A percentile compares a stretch with the other conserved stretches of the same genome.
phyloP scores from a whole-genome alignment of 495 filamentous ascomycete genomes.

The Penicillium canescens region DNA sequence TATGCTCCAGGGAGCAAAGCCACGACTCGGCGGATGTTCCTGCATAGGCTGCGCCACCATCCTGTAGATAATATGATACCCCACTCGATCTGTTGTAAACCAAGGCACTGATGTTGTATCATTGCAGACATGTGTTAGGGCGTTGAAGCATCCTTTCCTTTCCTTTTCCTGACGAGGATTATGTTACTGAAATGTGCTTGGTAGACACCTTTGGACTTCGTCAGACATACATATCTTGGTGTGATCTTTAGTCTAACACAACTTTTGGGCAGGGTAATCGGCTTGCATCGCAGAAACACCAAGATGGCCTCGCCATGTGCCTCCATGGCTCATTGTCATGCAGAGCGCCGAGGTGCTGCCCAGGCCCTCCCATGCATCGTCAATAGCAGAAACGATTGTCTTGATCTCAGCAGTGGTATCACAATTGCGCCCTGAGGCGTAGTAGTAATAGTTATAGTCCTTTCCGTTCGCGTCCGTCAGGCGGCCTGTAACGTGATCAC shows the following conservation, averaged over 20 bases:
- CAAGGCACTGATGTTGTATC: neutral
- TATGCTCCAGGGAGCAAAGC: too few relatives aligned
- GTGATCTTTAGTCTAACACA: neutral
- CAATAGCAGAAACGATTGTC: neutral
- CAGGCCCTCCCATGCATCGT: constrained; percentile 2
- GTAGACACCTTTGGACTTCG: too few relatives aligned
- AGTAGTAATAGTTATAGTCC: constrained; percentile 3
- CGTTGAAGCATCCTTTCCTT: too few relatives aligned
- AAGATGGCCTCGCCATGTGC: constrained; percentile 4
- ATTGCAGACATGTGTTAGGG: neutral
- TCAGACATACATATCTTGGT: neutral
- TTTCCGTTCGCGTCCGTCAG: neutral
- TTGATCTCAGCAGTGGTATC: constrained; percentile 4
- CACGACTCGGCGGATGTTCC: too few relatives aligned
- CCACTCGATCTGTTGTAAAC: neutral
- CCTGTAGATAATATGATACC: too few relatives aligned
- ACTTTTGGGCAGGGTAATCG: neutral
- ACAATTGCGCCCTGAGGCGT: neutral
- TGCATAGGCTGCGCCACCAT: too few relatives aligned
- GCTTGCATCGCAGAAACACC: neutral
- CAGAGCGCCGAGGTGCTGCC: neutral
- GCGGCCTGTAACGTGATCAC: neutral
- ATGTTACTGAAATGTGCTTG: too few relatives aligned
- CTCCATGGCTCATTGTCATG: constrained; percentile 1
- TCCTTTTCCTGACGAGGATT: too few relatives aligned